Evolutionary conservation across 192 early-diverging fungal genomes (phyloP).

Genomic region (Endogone sp.): DNA sequence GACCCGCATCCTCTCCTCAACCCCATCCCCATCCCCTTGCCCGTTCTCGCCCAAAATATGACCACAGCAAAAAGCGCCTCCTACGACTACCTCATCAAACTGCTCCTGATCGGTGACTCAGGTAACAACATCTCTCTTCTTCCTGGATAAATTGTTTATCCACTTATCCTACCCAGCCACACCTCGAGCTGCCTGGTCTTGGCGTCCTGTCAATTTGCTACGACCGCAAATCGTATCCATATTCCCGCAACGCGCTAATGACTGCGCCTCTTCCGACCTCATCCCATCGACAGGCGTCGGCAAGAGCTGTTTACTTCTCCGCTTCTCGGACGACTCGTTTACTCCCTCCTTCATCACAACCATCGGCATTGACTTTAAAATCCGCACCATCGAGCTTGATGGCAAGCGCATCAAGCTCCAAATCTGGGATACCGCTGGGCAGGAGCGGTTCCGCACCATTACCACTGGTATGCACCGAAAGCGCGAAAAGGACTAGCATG

Average conservation of each 20-base stretch:
- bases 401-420: constrained; percentile 99
- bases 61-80: constrained; percentile 85
- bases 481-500: neutral
- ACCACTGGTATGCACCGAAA: constrained; percentile 77
- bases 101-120: constrained; percentile 96
- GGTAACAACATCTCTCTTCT: constrained; percentile 67
- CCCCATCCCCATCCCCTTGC: neutral
- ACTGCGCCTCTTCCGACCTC: too few relatives aligned
- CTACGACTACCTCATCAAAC: constrained; percentile 99
- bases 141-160: too few relatives aligned
- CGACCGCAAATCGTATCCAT: neutral
- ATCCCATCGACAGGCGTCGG: constrained; percentile 73
- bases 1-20: neutral
- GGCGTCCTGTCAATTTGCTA: neutral
- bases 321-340: constrained; percentile 99
- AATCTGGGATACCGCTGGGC: constrained; percentile 99
- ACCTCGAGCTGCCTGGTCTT: neutral
- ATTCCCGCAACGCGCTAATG: too few relatives aligned
- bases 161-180: too few relatives aligned
- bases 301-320: constrained; percentile 93
- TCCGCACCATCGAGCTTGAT: constrained; percentile 97
- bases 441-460: constrained; percentile 99
- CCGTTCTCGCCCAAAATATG: constrained; percentile 35
- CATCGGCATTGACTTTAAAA: constrained; percentile 99
- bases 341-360: constrained; percentile 99